phyloP scores from a whole-genome alignment of 2,329 filamentous ascomycete genomes.

The Cercospora sesami region DNA sequence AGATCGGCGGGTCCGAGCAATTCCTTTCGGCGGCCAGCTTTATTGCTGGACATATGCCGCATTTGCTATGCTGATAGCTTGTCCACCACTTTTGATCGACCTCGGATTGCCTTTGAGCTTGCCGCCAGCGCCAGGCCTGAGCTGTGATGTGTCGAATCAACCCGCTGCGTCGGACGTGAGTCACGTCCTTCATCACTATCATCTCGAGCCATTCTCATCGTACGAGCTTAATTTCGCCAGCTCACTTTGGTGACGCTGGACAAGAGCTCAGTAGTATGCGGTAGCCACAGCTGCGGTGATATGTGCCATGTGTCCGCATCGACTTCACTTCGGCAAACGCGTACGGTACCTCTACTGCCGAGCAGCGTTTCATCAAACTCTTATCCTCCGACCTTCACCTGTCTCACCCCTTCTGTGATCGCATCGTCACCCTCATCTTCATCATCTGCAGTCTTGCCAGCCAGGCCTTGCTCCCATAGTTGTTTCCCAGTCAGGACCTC shows the following conservation, averaged over 20 bases:
- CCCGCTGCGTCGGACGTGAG: not conserved
- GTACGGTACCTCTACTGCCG: not conserved
- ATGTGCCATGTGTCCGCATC: not conserved
- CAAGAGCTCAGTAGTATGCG: not conserved
- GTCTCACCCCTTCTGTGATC: constrained; percentile 64
- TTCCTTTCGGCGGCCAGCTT: not conserved
- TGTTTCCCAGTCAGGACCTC: constrained; percentile 69
- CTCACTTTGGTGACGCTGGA: not conserved
- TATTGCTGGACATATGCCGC: not conserved
- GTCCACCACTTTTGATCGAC: not conserved
- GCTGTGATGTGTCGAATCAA: not conserved
- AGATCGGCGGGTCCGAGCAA: not conserved
- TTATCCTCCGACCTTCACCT: constrained; percentile 62
- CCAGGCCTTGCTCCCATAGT: constrained; percentile 52
- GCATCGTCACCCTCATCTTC: constrained; percentile 66
- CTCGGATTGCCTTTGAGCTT: not conserved
- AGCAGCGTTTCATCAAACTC: constrained; percentile 13
- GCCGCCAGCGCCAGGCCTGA: not conserved
- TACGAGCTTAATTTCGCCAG: not conserved
- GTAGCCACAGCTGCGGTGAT: not conserved
- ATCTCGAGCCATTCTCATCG: not conserved
- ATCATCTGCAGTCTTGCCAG: constrained; percentile 65
- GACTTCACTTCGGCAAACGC: not conserved
- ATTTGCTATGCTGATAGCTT: not conserved
- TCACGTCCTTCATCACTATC: not conserved